These are phyloP conservation scores for Reticulascus tulasneorum DNA, from an alignment of 2,329 filamentous ascomycete genomes.

Conservation along the genomic window DNA sequence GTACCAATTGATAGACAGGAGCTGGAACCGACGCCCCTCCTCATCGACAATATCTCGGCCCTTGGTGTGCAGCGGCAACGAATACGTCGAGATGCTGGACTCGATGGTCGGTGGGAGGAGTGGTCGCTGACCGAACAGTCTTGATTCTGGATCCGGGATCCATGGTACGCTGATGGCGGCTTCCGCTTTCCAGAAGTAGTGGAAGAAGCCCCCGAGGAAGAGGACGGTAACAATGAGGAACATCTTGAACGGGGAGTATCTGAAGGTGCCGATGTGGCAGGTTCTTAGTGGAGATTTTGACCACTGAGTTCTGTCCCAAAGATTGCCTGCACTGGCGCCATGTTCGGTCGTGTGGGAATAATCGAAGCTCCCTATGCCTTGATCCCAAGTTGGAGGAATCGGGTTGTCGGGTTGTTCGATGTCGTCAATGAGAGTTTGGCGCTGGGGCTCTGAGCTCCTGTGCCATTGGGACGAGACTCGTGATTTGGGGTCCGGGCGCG, in stretches of 20 bases:
- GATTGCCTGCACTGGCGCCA: conserved; percentile 10
- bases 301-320: conserved; percentile 7
- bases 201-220: conserved; percentile 30
- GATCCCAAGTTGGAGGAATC: too few species aligned
- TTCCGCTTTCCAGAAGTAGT: conserved; percentile 43
- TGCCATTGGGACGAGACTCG: conserved; percentile 9
- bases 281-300: conserved; percentile 3
- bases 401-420: conserved; percentile 14
- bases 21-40: conserved; percentile 53
- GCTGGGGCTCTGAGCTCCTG: conserved; percentile 11
- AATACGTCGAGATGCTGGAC: conserved; percentile 42
- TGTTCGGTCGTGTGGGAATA: conserved; percentile 12
- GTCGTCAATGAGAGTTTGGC: conserved; percentile 10
- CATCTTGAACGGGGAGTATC: conserved; percentile 21
- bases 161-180: conserved; percentile 40
- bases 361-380: too few species aligned
- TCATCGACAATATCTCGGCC: conserved; percentile 60
- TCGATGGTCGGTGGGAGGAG: conserved; percentile 39
- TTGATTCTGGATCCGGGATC: conserved; percentile 43
- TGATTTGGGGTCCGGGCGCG: conserved; percentile 5
- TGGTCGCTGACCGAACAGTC: conserved; percentile 44
- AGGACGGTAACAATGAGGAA: conserved; percentile 33
- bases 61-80: conserved; percentile 53
- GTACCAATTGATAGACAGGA: conserved; percentile 68
- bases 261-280: conserved; percentile 10